These are phyloP conservation scores for Saxophila tyrrhenica DNA, from an alignment of 495 filamentous ascomycete species.

Conservation along the genomic window DNA sequence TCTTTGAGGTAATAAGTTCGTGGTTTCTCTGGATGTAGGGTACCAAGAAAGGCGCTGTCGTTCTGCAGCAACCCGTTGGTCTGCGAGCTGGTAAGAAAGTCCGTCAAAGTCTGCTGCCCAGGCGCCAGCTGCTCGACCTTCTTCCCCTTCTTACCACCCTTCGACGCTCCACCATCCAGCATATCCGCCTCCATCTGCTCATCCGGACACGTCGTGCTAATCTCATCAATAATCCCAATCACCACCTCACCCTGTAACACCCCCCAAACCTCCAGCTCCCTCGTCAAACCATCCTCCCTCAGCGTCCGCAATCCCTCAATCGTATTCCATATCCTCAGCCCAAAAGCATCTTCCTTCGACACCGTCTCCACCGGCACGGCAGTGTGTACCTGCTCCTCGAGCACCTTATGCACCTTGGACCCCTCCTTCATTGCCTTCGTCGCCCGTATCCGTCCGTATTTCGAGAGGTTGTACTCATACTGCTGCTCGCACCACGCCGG, in stretches of 20 bases:
- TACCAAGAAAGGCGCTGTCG: slow-evolving; percentile 8
- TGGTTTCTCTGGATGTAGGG: slow-evolving; percentile 7
- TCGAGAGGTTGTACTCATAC: slow-evolving; percentile 73
- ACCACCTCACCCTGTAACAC: slow-evolving; percentile 69
- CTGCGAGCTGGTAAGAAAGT: slow-evolving; percentile 12
- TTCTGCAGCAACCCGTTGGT: background rate
- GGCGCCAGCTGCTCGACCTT: slow-evolving; percentile 29
- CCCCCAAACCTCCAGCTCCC: slow-evolving; percentile 93
- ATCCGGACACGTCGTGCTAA: slow-evolving; percentile 69
- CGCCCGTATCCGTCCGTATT: slow-evolving; percentile 56
- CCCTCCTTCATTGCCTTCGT: slow-evolving; percentile 80
- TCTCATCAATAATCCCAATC: slow-evolving; percentile 80
- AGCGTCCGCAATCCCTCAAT: slow-evolving; percentile 74
- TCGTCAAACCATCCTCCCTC: slow-evolving; percentile 64
- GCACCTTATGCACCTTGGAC: slow-evolving; percentile 60
- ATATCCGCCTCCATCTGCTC: slow-evolving; percentile 45
- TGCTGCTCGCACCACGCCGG: slow-evolving; percentile 95
- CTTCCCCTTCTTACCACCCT: background rate
- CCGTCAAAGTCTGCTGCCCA: slow-evolving; percentile 34
- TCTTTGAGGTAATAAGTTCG: slow-evolving; percentile 59
- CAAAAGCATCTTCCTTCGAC: slow-evolving; percentile 73
- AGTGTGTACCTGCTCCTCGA: slow-evolving; percentile 76
- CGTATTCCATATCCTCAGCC: slow-evolving; percentile 80
- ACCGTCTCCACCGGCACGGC: slow-evolving; percentile 59
- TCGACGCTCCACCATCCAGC: background rate